Evolutionary conservation across 768 basidiomycete genomes (phyloP).

Genomic region (Daedaleopsis nitida): DNA sequence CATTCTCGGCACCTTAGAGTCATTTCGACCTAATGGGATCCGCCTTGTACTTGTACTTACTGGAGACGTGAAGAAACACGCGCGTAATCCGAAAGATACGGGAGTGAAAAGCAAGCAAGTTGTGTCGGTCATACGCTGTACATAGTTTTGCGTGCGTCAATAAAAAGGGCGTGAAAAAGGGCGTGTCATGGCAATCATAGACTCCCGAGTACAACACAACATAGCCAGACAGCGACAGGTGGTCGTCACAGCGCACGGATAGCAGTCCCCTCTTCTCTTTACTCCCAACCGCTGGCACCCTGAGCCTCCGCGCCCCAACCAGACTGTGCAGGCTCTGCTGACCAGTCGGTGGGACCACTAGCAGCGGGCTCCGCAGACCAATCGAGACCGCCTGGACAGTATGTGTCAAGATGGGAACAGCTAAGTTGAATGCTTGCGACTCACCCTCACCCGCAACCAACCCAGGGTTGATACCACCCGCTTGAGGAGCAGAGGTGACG

Average conservation of each 20-base stretch:
- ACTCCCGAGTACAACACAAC: slow-evolving; percentile 24
- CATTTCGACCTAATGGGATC: too few relatives aligned
- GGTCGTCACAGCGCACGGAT: slow-evolving; percentile 14
- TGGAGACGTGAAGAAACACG: too few relatives aligned
- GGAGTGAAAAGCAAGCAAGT: slow-evolving; percentile 17
- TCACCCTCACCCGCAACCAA: slow-evolving; percentile 66
- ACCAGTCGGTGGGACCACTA: slow-evolving; percentile 37
- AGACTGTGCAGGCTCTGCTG: slow-evolving; percentile 34
- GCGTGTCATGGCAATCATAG: slow-evolving; percentile 20
- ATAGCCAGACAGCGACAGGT: slow-evolving; percentile 23
- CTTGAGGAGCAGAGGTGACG: slow-evolving; percentile 63
- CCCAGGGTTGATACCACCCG: slow-evolving; percentile 76
- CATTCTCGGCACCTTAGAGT: neutral
- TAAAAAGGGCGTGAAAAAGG: slow-evolving; percentile 13
- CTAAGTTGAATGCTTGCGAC: neutral
- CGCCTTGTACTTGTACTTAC: too few relatives aligned
- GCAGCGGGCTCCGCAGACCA: slow-evolving; percentile 85
- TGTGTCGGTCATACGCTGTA: slow-evolving; percentile 25
- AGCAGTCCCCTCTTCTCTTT: slow-evolving; percentile 16
- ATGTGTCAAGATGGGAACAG: neutral
- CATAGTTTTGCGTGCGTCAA: slow-evolving; percentile 22
- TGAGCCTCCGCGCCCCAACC: slow-evolving; percentile 35
- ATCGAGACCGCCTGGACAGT: slow-evolving; percentile 67
- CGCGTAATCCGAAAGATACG: neutral
- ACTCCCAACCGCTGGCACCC: slow-evolving; percentile 30